Evolutionary conservation across 441 rosid species (phyloP).

Genomic region (Adansonia gregorii): DNA sequence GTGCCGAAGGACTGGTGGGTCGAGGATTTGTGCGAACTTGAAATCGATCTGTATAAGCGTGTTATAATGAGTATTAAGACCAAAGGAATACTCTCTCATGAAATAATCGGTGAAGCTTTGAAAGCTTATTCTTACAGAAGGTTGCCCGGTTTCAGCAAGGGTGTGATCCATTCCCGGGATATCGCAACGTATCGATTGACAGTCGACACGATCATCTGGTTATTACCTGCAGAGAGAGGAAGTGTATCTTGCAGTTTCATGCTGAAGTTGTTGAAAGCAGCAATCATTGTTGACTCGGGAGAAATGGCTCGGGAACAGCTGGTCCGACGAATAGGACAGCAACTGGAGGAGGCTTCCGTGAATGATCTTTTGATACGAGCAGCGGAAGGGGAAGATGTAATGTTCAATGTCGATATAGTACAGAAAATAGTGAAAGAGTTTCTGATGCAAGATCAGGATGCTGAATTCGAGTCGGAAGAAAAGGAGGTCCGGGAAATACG

Average conservation of each 20-base stretch:
- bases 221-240: slow-evolving; percentile 68
- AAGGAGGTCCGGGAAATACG: slow-evolving; percentile 44
- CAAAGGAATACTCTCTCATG: slow-evolving; percentile 45
- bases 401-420: slow-evolving; percentile 63
- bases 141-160: slow-evolving; percentile 61
- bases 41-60: slow-evolving; percentile 62
- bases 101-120: slow-evolving; percentile 78
- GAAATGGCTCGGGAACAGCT: slow-evolving; percentile 52
- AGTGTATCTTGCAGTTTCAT: slow-evolving; percentile 73
- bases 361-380: slow-evolving; percentile 63
- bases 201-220: slow-evolving; percentile 58
- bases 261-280: slow-evolving; percentile 76
- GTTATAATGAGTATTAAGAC: slow-evolving; percentile 52
- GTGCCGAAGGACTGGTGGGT: slow-evolving; percentile 93
- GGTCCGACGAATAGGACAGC: slow-evolving; percentile 64
- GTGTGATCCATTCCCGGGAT: slow-evolving; percentile 51
- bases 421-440: slow-evolving; percentile 60
- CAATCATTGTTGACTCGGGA: slow-evolving; percentile 54
- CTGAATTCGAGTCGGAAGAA: slow-evolving; percentile 45
- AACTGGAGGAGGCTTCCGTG: slow-evolving; percentile 74
- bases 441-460: slow-evolving; percentile 53
- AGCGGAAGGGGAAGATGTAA: slow-evolving; percentile 48
- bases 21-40: slow-evolving; percentile 83
- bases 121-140: slow-evolving; percentile 79
- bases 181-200: slow-evolving; percentile 46